Evolutionary conservation across 2,329 filamentous ascomycete species (phyloP), one percentile per base, ranked within the genome.

Genomic region (Neonectria punicea): DNA sequence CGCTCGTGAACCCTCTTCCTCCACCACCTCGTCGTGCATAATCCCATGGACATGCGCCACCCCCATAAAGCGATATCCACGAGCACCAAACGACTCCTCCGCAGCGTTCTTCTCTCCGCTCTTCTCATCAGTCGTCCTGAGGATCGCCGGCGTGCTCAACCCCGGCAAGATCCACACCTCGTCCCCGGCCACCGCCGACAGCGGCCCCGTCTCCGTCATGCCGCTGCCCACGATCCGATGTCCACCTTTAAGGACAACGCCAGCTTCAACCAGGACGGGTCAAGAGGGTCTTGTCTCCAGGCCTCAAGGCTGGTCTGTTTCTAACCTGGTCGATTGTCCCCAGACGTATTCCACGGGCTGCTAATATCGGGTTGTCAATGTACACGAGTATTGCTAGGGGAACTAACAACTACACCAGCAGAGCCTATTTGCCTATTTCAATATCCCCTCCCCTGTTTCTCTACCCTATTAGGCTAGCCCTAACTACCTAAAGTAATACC

Each of bases 121-220:
- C 9, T 39, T 43, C 20, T 47, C 30, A 2, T 54, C 47, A n/a
- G 30, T 53, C 25, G 25, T 10, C 13, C 66, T 58, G n/a, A 73
- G 51, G 7, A 74, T 61, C 9, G 64, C 69, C 7, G 67, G 70
- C 7, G 65, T 60, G 13, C 63, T 65, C 54, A 74, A 41, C 20
- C 73, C 71, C 10, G 73, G 65, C 28, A 75, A 22, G 32, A 72
- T 61, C 68, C 67, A 69, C 20, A 74, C 66, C 67, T 76, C 72
- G 63, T 76, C 67, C 30, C 59, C 65, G 6, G 41, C 46, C 44
- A 43, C 43, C 8, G 59, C 58, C 28, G 65, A 44, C 58, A 74
- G 49, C 20, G 70, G 53, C 14, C 63, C 71, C n/a, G n/a, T n/a
- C n/a, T n/a, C n/a, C n/a, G n/a, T n/a, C n/a, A n/a, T n/a, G n/a